Evolutionary conservation across 768 basidiomycete species (phyloP).

Genomic region (Rhizopogon vesiculosus): DNA sequence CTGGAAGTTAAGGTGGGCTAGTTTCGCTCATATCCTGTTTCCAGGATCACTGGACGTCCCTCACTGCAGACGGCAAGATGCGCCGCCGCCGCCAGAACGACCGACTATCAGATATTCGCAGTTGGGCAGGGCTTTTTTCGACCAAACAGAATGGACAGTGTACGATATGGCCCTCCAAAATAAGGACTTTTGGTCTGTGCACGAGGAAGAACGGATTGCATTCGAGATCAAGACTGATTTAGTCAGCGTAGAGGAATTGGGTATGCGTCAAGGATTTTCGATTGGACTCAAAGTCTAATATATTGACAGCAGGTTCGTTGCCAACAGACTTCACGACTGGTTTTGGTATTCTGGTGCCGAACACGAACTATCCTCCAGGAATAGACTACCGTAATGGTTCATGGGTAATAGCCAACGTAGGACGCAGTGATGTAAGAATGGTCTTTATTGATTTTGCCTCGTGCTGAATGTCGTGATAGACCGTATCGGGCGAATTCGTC

Average conservation of each 20-base stretch:
- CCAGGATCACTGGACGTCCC: too few relatives aligned
- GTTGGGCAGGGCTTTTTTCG: too few relatives aligned
- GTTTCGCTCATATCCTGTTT: too few relatives aligned
- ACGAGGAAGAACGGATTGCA: constrained; percentile 13
- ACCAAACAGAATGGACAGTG: not conserved
- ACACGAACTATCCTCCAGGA: constrained; percentile 17
- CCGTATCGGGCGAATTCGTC: not conserved
- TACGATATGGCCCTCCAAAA: not conserved
- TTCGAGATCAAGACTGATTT: constrained; percentile 9
- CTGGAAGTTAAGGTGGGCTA: too few relatives aligned
- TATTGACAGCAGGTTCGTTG: not conserved
- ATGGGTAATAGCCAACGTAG: not conserved
- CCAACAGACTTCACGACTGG: not conserved
- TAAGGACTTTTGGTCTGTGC: constrained; percentile 10
- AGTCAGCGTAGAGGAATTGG: not conserved
- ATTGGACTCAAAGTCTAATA: not conserved
- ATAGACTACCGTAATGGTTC: not conserved
- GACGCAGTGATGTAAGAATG: not conserved
- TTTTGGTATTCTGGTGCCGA: constrained; percentile 14
- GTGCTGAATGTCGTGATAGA: not conserved
- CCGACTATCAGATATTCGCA: too few relatives aligned
- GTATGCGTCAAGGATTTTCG: not conserved
- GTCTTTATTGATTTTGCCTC: not conserved
- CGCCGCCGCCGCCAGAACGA: too few relatives aligned
- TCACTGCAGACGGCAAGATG: too few relatives aligned